These are phyloP conservation scores for Macrophomina tecta DNA, from an alignment of 2,329 filamentous ascomycete genomes.

Conservation along the genomic window DNA sequence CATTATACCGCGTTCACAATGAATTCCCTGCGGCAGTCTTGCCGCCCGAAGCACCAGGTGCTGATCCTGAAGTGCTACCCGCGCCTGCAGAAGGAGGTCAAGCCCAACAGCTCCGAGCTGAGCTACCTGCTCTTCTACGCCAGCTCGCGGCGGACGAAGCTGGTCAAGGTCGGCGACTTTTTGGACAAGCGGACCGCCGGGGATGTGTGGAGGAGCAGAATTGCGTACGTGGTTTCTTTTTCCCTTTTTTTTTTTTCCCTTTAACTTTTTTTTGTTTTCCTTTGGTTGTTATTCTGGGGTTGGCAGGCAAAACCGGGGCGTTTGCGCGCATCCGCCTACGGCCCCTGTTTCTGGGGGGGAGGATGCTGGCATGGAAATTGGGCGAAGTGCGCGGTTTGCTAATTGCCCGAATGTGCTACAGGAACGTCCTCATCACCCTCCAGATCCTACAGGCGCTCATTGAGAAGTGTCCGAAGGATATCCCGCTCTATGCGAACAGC, in stretches of 20 bases:
- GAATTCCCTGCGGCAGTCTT: constrained; percentile 65
- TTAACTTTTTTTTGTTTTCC: constrained; percentile 28
- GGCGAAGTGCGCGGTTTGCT: not conserved
- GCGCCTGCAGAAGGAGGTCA: constrained; percentile 89
- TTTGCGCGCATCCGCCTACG: not conserved
- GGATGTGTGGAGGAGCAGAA: constrained; percentile 87
- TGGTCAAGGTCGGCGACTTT: constrained; percentile 94
- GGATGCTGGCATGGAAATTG: too few relatives aligned
- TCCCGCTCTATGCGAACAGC: constrained; percentile 84
- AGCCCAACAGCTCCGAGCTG: constrained; percentile 94
- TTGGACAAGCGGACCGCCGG: constrained; percentile 91
- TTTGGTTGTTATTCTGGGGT: not conserved
- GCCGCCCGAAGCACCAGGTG: constrained; percentile 94
- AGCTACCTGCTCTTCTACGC: constrained; percentile 98
- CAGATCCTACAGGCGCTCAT: constrained; percentile 91
- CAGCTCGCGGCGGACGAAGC: constrained; percentile 90
- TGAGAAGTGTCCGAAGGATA: constrained; percentile 88
- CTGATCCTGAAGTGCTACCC: constrained; percentile 96
- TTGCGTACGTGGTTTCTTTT: constrained; percentile 67
- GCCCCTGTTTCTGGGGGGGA: too few relatives aligned
- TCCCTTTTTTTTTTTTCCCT: not conserved
- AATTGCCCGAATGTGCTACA: constrained; percentile 44
- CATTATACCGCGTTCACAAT: constrained; percentile 41
- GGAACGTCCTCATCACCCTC: constrained; percentile 92
- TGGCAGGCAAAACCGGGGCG: not conserved